Evolutionary conservation across 768 basidiomycete species (phyloP).

Genomic region (Cantharellus anzutake): DNA sequence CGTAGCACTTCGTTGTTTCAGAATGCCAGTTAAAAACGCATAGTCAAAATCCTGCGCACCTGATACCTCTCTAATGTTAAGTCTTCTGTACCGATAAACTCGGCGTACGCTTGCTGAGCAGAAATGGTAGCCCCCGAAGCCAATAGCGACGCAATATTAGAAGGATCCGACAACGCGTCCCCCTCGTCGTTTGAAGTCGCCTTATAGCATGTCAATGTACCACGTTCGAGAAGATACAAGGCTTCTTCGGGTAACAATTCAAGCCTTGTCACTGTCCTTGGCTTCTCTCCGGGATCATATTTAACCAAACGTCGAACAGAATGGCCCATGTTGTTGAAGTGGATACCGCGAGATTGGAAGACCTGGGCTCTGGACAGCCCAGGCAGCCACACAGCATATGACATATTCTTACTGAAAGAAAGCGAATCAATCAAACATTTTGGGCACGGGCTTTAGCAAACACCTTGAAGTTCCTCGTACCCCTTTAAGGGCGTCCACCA

Average conservation of each 20-base stretch:
- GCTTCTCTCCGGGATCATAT: background rate
- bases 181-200: slow-evolving; percentile 14
- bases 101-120: slow-evolving; percentile 74
- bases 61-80: slow-evolving; percentile 77
- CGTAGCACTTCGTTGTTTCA: slow-evolving; percentile 45
- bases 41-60: slow-evolving; percentile 23
- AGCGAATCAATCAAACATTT: background rate
- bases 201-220: slow-evolving; percentile 72
- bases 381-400: slow-evolving; percentile 69
- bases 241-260: slow-evolving; percentile 92
- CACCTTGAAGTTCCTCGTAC: slow-evolving; percentile 62
- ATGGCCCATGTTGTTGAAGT: slow-evolving; percentile 67
- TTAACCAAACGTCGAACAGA: slow-evolving; percentile 32
- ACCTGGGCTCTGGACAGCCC: slow-evolving; percentile 43
- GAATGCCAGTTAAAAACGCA: background rate
- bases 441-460: slow-evolving; percentile 10
- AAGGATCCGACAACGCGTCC: too few relatives aligned
- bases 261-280: slow-evolving; percentile 18
- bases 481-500: slow-evolving; percentile 65
- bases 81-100: slow-evolving; percentile 65
- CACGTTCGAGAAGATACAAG: slow-evolving; percentile 82
- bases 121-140: slow-evolving; percentile 59
- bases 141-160: too few relatives aligned
- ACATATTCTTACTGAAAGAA: slow-evolving; percentile 44
- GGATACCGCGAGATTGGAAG: slow-evolving; percentile 58